A percentile compares a stretch with the other conserved stretches of the same genome.
Conservation (phyloP, 1,139 yeast species). For the Entelexis paramagnoliae region DNA sequence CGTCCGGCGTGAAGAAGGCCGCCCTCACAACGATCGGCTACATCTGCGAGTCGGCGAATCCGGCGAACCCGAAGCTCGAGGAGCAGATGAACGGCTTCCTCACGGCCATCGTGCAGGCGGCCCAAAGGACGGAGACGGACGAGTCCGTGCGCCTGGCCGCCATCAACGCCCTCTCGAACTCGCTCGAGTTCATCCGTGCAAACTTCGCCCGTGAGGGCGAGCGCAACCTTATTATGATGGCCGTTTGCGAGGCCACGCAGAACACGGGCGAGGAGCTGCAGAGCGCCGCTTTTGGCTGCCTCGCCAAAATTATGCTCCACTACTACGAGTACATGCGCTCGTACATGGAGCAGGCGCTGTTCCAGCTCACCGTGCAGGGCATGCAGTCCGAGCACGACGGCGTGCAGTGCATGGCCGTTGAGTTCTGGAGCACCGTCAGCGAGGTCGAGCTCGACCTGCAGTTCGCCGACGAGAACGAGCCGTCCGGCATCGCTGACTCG, state of each 20-base stretch:
- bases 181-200: constrained; percentile 76
- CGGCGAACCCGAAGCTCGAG: constrained; percentile 65
- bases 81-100: constrained; percentile 84
- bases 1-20: constrained; percentile 72
- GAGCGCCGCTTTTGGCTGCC: constrained; percentile 92
- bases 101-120: constrained; percentile 95
- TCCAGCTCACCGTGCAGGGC: constrained; percentile 79
- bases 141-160: constrained; percentile 77
- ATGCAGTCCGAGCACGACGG: constrained; percentile 80
- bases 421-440: constrained; percentile 95
- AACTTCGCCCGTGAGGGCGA: constrained; percentile 92
- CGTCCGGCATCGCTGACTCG: constrained; percentile 4
- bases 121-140: constrained; percentile 70
- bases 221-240: constrained; percentile 95
- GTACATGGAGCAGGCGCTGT: constrained; percentile 95
- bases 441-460: constrained; percentile 90
- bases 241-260: constrained; percentile 96
- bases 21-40: constrained; percentile 85
- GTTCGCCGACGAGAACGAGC: constrained; percentile 25
- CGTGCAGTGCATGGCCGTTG: constrained; percentile 97
- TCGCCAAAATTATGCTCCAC: constrained; percentile 82
- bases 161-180: constrained; percentile 78
- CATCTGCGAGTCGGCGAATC: constrained; percentile 90
- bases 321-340: constrained; percentile 85
- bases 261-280: constrained; percentile 72